phyloP scores from a whole-genome alignment of 139 green algal species.

The Volvox africanus region DNA sequence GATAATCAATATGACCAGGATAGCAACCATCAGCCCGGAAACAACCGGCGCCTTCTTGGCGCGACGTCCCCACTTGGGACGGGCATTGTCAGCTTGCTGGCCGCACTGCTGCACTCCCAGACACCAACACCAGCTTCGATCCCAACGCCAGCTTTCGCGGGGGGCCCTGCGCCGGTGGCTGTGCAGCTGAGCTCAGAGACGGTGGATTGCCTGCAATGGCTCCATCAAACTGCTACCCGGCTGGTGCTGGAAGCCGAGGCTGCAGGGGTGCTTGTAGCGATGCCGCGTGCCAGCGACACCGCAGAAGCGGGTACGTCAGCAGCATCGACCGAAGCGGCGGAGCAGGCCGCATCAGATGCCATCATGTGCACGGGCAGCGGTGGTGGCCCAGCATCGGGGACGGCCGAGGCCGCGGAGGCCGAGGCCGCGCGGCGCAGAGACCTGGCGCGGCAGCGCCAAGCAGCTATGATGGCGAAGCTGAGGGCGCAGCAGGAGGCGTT shows the following conservation, averaged over 20 bases:
- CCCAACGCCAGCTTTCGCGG: background rate
- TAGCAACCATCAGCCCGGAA: too few species aligned
- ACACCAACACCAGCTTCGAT: background rate
- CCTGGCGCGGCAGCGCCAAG: slow-evolving; percentile 8
- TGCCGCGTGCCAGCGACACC: too few species aligned
- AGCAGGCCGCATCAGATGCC: background rate
- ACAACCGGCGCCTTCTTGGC: too few species aligned
- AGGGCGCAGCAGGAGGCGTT: slow-evolving; percentile 44
- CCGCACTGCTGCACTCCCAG: background rate
- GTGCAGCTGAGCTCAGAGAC: background rate
- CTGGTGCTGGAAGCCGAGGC: background rate
- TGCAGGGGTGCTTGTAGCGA: background rate
- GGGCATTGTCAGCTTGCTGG: background rate
- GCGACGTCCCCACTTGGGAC: too few species aligned
- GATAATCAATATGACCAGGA: too few species aligned
- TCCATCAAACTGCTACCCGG: background rate
- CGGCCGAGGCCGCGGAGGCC: background rate
- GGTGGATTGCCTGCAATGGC: slow-evolving; percentile 11
- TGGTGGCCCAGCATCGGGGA: background rate
- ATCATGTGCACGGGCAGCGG: background rate
- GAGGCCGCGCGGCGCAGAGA: slow-evolving; percentile 19
- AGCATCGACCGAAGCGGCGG: background rate
- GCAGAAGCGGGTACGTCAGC: background rate
- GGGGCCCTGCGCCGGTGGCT: background rate
- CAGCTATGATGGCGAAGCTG: slow-evolving; percentile 20